These are phyloP conservation scores for Eragrostis tef DNA, from an alignment of 202 grass and related monocot species.

Conservation along the genomic window DNA sequence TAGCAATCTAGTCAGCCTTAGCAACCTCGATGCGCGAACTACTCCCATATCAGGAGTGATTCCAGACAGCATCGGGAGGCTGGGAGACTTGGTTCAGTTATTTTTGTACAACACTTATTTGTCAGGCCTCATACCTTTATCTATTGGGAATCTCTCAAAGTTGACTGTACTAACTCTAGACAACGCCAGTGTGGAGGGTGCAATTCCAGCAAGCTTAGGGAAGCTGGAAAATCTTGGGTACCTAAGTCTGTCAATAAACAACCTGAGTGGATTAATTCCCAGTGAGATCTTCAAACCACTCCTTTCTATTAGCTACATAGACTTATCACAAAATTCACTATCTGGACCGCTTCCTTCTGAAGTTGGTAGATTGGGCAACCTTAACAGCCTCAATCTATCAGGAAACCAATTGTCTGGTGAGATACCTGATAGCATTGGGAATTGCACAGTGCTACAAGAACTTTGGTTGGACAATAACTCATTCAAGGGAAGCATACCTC, in stretches of 20 bases:
- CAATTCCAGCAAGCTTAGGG: conserved; percentile 34
- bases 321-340: conserved; percentile 37
- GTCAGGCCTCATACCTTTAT: conserved; percentile 30
- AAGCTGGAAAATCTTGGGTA: neutral
- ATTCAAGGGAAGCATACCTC: conserved; percentile 46
- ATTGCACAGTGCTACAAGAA: neutral
- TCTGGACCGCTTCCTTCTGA: conserved; percentile 25
- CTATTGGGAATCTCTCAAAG: conserved; percentile 38
- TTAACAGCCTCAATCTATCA: neutral
- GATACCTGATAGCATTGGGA: conserved; percentile 18
- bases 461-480: conserved; percentile 25
- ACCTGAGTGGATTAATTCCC: conserved; percentile 16
- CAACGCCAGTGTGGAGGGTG: conserved; percentile 1
- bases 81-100: neutral
- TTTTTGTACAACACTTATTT: neutral
- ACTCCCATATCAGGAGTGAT: conserved; percentile 19
- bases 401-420: conserved; percentile 29
- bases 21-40: fast-evolving
- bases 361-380: conserved; percentile 30
- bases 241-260: conserved; percentile 9
- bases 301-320: conserved; percentile 6
- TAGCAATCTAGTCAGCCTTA: conserved; percentile 12
- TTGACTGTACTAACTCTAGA: too few relatives aligned
- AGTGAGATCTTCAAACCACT: neutral
- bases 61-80: conserved; percentile 33